Base-by-base conservation (phyloP, 2,329 filamentous ascomycete species). In the Alternaria angustiovoidea region DNA sequence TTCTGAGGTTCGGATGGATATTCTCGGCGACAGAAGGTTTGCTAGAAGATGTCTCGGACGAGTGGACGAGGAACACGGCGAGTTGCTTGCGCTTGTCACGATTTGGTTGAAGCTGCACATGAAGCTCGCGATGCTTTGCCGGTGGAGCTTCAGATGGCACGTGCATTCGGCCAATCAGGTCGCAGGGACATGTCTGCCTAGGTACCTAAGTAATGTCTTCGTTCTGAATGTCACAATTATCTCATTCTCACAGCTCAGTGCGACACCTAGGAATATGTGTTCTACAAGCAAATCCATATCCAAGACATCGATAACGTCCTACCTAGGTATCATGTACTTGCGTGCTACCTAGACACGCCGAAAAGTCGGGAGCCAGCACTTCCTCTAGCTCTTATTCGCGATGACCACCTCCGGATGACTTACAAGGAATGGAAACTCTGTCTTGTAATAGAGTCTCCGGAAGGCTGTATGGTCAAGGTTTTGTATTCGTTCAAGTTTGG, bases 81-180 rank as follows among this genome's bases (percentile, higher is more conserved):
- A 34, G 46, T 38, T 9, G 49, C 36, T 38, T 38, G 49, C 36
- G 36, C 16, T 36, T 51, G 49, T 20, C 24, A 36, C n/a, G 12
- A 6, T 20, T 5, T 20, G 36, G 8, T 49, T 41, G 2, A 12
- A 39, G 34, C 9, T 41, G 36, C 1, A 30, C 49, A 36, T 51
- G 49, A 51, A 51, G 49, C 49, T 41, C 49, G 36, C 49, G 49
- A 51, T 51, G 49, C 49, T 51, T 51, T 51, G 34, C 36, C 36
- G 34, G 49, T 41, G 36, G 49, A 41, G 48, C 34, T 41, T 51
- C 49, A 30, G 22, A 28, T 51, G 49, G 49, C 36, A 38, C 49
- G 49, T 51, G 49, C 49, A 24, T 7, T 8, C 2, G 16, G 34
- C 49, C 49, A 51, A 51, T 51, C 49, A 51, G 36, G 49, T 39